Base-by-base conservation (phyloP, 176 grass and related monocot genomes). In the Echinochloa phyllopogon region DNA sequence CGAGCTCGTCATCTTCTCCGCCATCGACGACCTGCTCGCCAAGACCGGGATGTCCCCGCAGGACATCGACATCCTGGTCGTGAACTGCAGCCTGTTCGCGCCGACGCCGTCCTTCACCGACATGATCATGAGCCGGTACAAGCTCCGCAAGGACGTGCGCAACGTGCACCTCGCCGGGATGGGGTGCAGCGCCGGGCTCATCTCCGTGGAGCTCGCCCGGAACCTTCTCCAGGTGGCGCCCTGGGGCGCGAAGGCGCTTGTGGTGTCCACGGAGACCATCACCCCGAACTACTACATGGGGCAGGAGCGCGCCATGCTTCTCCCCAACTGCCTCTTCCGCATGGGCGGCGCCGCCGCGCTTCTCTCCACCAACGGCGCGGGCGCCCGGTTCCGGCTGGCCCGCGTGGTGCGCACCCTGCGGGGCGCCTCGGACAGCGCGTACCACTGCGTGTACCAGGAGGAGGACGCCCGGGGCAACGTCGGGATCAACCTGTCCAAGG, bases 291-390 rank as follows among this genome's bases (percentile, higher is more conserved):
- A 82, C 81, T 94, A 94, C 86, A 79, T 87, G 83, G 92, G 92
- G 0, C 67, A 78, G 50, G 88, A 82, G 77, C 88, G 92, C 68
- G 81, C 92, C 43, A 91, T 91, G 88, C 84, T 91, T 5, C 83
- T 94, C 16, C 85, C 88, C 23, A 94, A 94, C 71, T 94, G 92
- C 83, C 85, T 94, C n/a, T 94, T 94, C 85, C 84, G 92, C 23
- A 91, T 91, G 88, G 92, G 92, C 56, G 92, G 88, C 60, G 88
- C 82, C 2, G 88, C 92, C 51, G 84, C 85, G 72, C 88, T 94
- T 4, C 88, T 94, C 7, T 90, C 83, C 9, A 87, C 88, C 4
- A n/a, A 40, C 88, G 73, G 69, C 13, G 20, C 70, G 20, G 25
- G 53, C 21, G 88, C 91, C 44, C 89, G 88, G 86, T 91, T 91